Evolutionary conservation across 1,284 basidiomycete species (phyloP).

Genomic region (Melampsora americana): DNA sequence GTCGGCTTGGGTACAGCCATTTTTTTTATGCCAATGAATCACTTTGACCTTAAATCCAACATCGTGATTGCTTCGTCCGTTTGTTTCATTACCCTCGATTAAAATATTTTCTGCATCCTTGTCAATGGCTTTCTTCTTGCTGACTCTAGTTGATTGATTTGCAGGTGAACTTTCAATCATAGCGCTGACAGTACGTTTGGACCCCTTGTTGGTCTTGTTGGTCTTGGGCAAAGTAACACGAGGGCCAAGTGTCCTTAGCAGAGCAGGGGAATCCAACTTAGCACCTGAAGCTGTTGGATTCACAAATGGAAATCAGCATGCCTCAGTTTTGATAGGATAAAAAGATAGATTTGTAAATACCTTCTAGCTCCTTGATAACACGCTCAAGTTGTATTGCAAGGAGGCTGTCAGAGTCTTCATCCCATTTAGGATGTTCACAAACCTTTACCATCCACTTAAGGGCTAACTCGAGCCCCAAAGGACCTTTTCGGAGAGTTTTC

Average conservation of each 20-base stretch:
- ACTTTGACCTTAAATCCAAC: background rate
- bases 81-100: too few relatives aligned
- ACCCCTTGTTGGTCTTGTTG: too few relatives aligned
- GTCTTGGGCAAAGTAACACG: too few relatives aligned
- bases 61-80: background rate
- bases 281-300: too few relatives aligned
- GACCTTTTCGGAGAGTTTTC: background rate
- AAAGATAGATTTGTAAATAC: background rate
- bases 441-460: background rate
- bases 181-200: too few relatives aligned
- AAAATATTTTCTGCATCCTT: too few relatives aligned
- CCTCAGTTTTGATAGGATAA: background rate
- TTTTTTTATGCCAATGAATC: background rate
- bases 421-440: background rate
- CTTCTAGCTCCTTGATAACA: slow-evolving; percentile 2
- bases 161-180: too few relatives aligned
- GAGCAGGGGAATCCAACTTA: too few relatives aligned
- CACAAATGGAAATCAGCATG: background rate
- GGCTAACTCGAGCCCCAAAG: background rate
- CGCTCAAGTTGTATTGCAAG: slow-evolving; percentile 2
- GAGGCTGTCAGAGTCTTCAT: background rate
- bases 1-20: background rate
- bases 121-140: too few relatives aligned
- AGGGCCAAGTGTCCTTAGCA: too few relatives aligned
- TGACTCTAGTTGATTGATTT: too few relatives aligned